Percentiles rank a stretch among this genome's conserved stretches.
These are phyloP conservation scores for Aureobasidium sp. DNA, from an alignment of 2,329 filamentous ascomycete species.

Conservation along the genomic window DNA sequence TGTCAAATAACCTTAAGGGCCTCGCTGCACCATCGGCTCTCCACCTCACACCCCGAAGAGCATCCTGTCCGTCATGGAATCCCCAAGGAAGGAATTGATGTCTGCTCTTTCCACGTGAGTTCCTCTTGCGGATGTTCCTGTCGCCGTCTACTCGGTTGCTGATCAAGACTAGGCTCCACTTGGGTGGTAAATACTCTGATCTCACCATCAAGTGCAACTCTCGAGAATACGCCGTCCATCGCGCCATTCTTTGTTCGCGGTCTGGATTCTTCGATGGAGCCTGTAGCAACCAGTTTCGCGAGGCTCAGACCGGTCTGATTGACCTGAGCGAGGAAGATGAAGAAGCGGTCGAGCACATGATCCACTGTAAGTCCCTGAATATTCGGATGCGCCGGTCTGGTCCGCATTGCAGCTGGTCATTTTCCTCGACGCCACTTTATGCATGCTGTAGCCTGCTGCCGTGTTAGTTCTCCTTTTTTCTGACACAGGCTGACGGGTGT, in stretches of 20 bases:
- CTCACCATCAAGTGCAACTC: constrained; percentile 41
- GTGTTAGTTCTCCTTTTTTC: neutral
- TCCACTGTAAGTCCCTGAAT: constrained; percentile 28
- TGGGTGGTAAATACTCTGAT: constrained; percentile 40
- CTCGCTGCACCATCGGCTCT: constrained; percentile 14
- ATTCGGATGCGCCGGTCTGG: neutral
- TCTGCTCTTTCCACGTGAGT: constrained; percentile 42
- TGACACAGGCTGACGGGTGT: neutral
- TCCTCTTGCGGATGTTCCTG: neutral
- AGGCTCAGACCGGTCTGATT: constrained; percentile 29
- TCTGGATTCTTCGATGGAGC: constrained; percentile 40
- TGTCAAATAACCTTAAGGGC: constrained; percentile 12
- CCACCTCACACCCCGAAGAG: constrained; percentile 9
- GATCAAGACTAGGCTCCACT: constrained; percentile 26
- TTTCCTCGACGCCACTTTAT: neutral
- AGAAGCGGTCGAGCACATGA: constrained; percentile 34
- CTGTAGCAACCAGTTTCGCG: constrained; percentile 30
- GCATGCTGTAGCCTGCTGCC: constrained; percentile 1
- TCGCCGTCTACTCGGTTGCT: constrained; percentile 16
- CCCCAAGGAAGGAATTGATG: constrained; percentile 39
- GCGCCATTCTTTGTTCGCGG: constrained; percentile 42
- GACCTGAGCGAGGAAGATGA: constrained; percentile 34
- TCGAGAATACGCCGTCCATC: constrained; percentile 42
- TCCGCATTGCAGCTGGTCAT: neutral
- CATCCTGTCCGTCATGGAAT: constrained; percentile 26